Evolutionary conservation across 1,284 basidiomycete genomes (phyloP).

Genomic region (Melanopsichium pennsylvanicum): DNA sequence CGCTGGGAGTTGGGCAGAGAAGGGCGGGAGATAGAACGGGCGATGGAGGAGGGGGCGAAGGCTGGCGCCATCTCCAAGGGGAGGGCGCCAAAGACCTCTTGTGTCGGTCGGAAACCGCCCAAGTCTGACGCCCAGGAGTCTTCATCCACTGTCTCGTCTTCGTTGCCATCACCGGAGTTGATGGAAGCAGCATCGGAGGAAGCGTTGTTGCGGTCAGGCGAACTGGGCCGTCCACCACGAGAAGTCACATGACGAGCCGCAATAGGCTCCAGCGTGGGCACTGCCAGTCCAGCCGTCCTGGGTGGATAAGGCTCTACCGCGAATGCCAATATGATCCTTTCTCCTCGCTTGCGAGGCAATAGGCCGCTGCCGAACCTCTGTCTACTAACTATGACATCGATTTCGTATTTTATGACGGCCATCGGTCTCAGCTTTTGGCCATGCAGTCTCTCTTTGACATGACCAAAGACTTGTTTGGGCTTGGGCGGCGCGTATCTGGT

Average conservation of each 20-base stretch:
- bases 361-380: slow-evolving; percentile 34
- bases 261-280: slow-evolving; percentile 38
- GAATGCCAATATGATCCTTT: slow-evolving; percentile 43
- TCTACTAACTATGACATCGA: slow-evolving; percentile 46
- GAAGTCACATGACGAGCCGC: slow-evolving; percentile 19
- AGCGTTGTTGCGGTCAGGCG: slow-evolving; percentile 8
- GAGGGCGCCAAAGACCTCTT: slow-evolving; percentile 44
- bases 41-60: slow-evolving; percentile 7
- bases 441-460: slow-evolving; percentile 33
- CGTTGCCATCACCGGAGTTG: slow-evolving; percentile 10
- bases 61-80: slow-evolving; percentile 17
- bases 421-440: slow-evolving; percentile 44
- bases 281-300: slow-evolving; percentile 36
- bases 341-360: slow-evolving; percentile 39
- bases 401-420: slow-evolving; percentile 50
- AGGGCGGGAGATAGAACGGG: slow-evolving; percentile 18
- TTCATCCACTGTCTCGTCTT: slow-evolving; percentile 31
- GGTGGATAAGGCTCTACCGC: slow-evolving; percentile 47
- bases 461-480: slow-evolving; percentile 33
- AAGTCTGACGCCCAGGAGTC: slow-evolving; percentile 44
- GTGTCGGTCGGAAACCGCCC: slow-evolving; percentile 33
- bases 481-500: slow-evolving; percentile 41
- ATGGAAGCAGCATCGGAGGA: slow-evolving; percentile 12
- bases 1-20: slow-evolving; percentile 16
- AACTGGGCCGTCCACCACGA: slow-evolving; percentile 11